Conservation (phyloP, 73 alveolate species). For the Stentor roeselii region DNA sequence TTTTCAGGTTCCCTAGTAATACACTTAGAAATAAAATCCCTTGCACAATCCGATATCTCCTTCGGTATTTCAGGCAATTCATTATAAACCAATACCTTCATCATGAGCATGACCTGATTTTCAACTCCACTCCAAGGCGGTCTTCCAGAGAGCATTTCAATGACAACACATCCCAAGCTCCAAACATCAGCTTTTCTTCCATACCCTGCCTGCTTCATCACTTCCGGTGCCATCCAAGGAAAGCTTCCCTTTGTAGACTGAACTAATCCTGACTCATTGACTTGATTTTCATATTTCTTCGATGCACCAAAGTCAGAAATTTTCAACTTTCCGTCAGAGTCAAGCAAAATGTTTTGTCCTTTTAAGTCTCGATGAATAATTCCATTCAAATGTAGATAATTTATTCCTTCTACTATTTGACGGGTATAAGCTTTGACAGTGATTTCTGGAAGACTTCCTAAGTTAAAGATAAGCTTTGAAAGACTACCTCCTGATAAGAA, state of each 20-base stretch:
- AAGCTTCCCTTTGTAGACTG: slow-evolving; percentile 50
- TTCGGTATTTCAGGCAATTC: slow-evolving; percentile 1
- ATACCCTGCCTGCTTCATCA: slow-evolving; percentile 44
- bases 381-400: slow-evolving; percentile 62
- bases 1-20: slow-evolving; percentile 22
- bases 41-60: not conserved
- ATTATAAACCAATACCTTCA: not conserved
- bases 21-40: slow-evolving; percentile 8
- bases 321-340: slow-evolving; percentile 66
- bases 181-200: slow-evolving; percentile 58
- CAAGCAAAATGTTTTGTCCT: slow-evolving; percentile 76
- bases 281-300: slow-evolving; percentile 28
- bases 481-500: not conserved
- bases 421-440: slow-evolving; percentile 29
- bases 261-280: slow-evolving; percentile 64
- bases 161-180: slow-evolving; percentile 67
- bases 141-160: slow-evolving; percentile 59
- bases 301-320: slow-evolving; percentile 78
- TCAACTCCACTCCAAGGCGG: slow-evolving; percentile 74
- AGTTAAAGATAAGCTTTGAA: not conserved
- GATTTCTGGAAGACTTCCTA: slow-evolving; percentile 18
- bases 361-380: slow-evolving; percentile 84
- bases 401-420: slow-evolving; percentile 46
- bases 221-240: slow-evolving; percentile 79
- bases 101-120: not conserved